Evolutionary conservation across 805 yeast genomes (phyloP), one percentile per base, ranked within the genome.

Genomic region (Yamadazyma phyllophila): DNA sequence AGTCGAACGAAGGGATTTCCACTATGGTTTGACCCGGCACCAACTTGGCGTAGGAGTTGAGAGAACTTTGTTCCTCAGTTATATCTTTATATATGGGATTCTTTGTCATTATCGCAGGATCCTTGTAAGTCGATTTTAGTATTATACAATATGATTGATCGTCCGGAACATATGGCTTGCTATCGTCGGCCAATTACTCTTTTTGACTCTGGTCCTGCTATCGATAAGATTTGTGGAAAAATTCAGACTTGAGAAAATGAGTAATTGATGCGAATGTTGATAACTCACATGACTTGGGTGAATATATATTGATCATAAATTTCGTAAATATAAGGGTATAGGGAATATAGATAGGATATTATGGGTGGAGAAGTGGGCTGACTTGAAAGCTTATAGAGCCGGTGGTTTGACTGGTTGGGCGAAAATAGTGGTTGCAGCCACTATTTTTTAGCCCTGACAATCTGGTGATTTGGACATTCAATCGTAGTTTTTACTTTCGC

Each of bases 21-120:
- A 86, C 88, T 13, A 88, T 81, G 26, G 80, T 78, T 66, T 94
- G 99, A 37, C 82, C 85, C 16, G 78, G 72, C 9, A 94, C 96
- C 44, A 91, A 68, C 14, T 71, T 71, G 2, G 84, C 75, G 54
- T 79, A 88, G 13, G 87, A 85, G 59, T 94, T 94, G 44, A 77
- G 75, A 2, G 45, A 41, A 17, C 66, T 74, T 55, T 81, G 80
- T 43, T 67, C 65, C 36, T 62, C 71, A 39, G 76, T 71, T 34
- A 77, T 60, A 39, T 69, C 69, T 50, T 65, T 67, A 49, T 65
- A 76, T 7, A 53, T 38, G 17, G 57, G 50, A 38, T 59, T 57
- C 14, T 33, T 39, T 13, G 40, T 26, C 30, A 26, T 34, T 10
- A 14, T 15, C 7, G 29, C 13, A 11, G 13, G 14, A 2, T 13